These are phyloP conservation scores for Dothideomycetidae sp. DNA, from an alignment of 2,329 filamentous ascomycete genomes.

Conservation along the genomic window DNA sequence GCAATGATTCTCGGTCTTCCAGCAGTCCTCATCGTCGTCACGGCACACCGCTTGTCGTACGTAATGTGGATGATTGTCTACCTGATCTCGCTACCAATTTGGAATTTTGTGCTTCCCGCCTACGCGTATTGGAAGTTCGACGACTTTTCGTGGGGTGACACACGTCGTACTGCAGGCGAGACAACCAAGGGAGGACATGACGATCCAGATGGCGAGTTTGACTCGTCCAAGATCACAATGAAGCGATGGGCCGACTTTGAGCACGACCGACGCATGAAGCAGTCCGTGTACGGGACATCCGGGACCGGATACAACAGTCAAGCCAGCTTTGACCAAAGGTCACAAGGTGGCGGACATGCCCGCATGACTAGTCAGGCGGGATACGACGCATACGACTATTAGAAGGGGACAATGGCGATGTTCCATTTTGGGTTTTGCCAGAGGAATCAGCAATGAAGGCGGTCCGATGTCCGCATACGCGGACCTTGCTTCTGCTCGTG, in stretches of 20 bases:
- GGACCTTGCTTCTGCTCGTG: too few relatives aligned
- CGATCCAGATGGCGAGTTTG: slow-evolving; percentile 88
- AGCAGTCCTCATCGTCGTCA: slow-evolving; percentile 79
- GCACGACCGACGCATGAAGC: slow-evolving; percentile 32
- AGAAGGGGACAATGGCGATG: too few relatives aligned
- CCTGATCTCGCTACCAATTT: slow-evolving; percentile 78
- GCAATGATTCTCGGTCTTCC: slow-evolving; percentile 87
- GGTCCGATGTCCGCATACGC: too few relatives aligned
- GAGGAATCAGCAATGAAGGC: too few relatives aligned
- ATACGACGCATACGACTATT: background rate
- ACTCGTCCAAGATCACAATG: slow-evolving; percentile 98
- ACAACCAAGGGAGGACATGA: slow-evolving; percentile 56
- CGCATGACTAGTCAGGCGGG: too few relatives aligned
- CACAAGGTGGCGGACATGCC: too few relatives aligned
- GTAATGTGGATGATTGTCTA: slow-evolving; percentile 97
- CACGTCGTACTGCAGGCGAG: slow-evolving; percentile 84
- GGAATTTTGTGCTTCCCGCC: slow-evolving; percentile 89
- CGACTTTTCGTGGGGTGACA: slow-evolving; percentile 98
- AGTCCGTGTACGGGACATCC: slow-evolving; percentile 2
- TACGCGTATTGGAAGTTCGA: slow-evolving; percentile 99
- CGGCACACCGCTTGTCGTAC: slow-evolving; percentile 84
- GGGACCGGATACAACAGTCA: background rate
- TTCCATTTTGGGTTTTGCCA: too few relatives aligned
- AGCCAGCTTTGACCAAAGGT: background rate
- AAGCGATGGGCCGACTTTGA: slow-evolving; percentile 98